phyloP scores from a whole-genome alignment of 208 protist genomes.

The Wallacemonas sp. region DNA sequence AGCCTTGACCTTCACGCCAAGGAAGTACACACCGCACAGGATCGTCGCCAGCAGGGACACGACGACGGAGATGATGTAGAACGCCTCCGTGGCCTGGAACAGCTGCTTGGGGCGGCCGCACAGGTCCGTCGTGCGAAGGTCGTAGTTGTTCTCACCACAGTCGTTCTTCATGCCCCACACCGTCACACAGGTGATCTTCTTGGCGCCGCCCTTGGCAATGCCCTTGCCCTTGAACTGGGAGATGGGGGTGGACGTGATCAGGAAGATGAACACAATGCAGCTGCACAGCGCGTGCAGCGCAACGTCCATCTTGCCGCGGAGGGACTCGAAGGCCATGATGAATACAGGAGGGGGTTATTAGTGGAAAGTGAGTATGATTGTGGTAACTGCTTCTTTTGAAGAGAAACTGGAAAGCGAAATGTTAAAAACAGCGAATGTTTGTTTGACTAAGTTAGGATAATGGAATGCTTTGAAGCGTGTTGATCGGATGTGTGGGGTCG shows the following conservation, averaged over 20 bases:
- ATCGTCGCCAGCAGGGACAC: conserved; percentile 31
- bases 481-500: too few species aligned
- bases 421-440: neutral
- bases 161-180: conserved; percentile 59
- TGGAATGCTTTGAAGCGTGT: too few species aligned
- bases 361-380: too few species aligned
- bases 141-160: conserved; percentile 29
- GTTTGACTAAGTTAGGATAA: too few species aligned
- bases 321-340: conserved; percentile 53
- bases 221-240: conserved; percentile 57
- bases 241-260: conserved; percentile 46
- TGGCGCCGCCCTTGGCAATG: conserved; percentile 17
- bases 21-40: conserved; percentile 32
- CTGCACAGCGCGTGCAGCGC: conserved; percentile 44
- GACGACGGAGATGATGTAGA: conserved; percentile 62
- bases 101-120: conserved; percentile 30
- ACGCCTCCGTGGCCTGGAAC: conserved; percentile 52
- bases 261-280: conserved; percentile 54
- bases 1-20: conserved; percentile 26
- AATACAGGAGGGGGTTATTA: conserved; percentile 7
- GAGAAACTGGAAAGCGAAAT: too few species aligned
- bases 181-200: conserved; percentile 48
- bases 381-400: too few species aligned
- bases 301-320: conserved; percentile 38
- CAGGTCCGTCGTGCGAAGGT: conserved; percentile 13